Evolutionary conservation across 345 rosid genomes (phyloP).

Genomic region (Orychophragmus violaceus): DNA sequence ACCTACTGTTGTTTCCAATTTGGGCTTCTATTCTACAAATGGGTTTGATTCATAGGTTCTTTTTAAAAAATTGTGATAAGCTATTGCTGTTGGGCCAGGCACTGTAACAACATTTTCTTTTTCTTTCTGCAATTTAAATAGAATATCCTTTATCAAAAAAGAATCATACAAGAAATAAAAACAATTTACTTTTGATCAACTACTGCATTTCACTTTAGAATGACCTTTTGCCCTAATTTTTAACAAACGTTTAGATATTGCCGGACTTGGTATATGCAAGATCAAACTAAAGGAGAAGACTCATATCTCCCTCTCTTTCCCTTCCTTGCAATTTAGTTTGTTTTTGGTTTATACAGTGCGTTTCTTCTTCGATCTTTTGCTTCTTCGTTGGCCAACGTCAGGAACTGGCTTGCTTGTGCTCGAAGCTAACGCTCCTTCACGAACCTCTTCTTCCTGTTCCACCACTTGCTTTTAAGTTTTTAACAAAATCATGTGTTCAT

Average conservation of each 20-base stretch:
- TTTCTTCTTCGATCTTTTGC: conserved; percentile 85
- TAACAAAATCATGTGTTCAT: not conserved
- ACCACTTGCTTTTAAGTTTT: not conserved
- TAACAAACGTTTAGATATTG: conserved; percentile 4
- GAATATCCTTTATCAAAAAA: too few relatives aligned
- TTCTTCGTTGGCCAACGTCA: conserved; percentile 58
- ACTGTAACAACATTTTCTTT: too few relatives aligned
- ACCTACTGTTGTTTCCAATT: too few relatives aligned
- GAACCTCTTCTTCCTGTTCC: conserved; percentile 59
- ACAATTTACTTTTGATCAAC: conserved; percentile 12
- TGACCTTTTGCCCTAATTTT: conserved; percentile 9
- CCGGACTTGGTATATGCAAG: conserved; percentile 11
- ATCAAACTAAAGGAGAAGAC: conserved; percentile 12
- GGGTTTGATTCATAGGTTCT: too few relatives aligned
- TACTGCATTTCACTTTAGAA: conserved; percentile 4
- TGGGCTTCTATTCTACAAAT: too few relatives aligned
- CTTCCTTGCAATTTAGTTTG: not conserved
- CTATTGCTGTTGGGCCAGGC: too few relatives aligned
- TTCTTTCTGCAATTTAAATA: too few relatives aligned
- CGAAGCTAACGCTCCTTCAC: conserved; percentile 69
- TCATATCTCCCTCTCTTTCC: not conserved
- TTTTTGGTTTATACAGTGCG: conserved; percentile 51
- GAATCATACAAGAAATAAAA: conserved; percentile 7
- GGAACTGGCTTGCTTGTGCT: conserved; percentile 53
- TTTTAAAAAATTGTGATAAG: too few relatives aligned